These are phyloP conservation scores for Wakefieldia striispora DNA, from an alignment of 768 basidiomycete genomes.

Conservation along the genomic window DNA sequence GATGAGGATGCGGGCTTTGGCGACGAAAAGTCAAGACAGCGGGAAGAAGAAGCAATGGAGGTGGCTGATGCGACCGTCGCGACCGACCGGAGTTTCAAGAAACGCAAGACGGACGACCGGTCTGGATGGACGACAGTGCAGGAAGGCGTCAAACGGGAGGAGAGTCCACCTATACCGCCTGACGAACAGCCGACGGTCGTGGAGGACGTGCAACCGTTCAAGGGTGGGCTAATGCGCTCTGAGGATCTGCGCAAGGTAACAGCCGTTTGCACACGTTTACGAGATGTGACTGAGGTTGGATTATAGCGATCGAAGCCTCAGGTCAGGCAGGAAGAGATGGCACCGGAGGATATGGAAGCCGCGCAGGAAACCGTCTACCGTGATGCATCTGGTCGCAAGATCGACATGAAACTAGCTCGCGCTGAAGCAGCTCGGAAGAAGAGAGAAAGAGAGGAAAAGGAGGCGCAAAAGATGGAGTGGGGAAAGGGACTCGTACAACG, in stretches of 20 bases:
- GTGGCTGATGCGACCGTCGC: slow-evolving; percentile 65
- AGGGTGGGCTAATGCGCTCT: slow-evolving; percentile 77
- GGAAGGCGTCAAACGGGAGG: slow-evolving; percentile 46
- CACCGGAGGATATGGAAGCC: slow-evolving; percentile 46
- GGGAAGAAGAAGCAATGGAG: slow-evolving; percentile 54
- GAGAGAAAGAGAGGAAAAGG: slow-evolving; percentile 79
- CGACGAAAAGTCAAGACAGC: slow-evolving; percentile 42
- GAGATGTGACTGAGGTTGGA: neutral
- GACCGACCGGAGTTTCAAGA: slow-evolving; percentile 76
- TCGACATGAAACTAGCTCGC: slow-evolving; percentile 80
- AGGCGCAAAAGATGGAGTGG: slow-evolving; percentile 96
- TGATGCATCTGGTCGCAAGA: slow-evolving; percentile 82
- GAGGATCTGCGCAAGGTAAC: slow-evolving; percentile 66
- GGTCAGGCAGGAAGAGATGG: slow-evolving; percentile 37
- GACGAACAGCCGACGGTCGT: slow-evolving; percentile 72
- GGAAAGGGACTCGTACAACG: slow-evolving; percentile 92
- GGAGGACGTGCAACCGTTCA: slow-evolving; percentile 46
- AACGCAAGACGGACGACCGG: slow-evolving; percentile 54
- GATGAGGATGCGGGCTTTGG: slow-evolving; percentile 79
- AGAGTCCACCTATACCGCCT: slow-evolving; percentile 49
- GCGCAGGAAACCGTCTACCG: slow-evolving; percentile 94
- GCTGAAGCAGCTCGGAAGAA: slow-evolving; percentile 84
- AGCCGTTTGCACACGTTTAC: neutral
- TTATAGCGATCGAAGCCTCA: slow-evolving; percentile 41
- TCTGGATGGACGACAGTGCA: slow-evolving; percentile 71